Base-by-base conservation (phyloP, 2,329 filamentous ascomycete species). In the Orbilia ellipsospora region DNA sequence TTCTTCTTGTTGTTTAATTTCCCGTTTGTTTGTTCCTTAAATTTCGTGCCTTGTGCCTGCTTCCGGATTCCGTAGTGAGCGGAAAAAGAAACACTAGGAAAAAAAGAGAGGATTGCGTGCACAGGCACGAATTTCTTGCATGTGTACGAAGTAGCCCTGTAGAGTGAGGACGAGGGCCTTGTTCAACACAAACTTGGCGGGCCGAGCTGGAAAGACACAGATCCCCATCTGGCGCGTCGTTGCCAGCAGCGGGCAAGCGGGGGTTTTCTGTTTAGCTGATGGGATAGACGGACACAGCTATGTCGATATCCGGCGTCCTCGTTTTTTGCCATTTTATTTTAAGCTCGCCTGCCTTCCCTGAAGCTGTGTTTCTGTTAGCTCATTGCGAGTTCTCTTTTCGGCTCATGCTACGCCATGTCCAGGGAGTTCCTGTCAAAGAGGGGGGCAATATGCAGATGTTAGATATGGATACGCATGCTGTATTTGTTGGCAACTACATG, bases 391-490 rank as follows among this genome's bases (percentile, higher is more conserved):
- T 48, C 44, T 48, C 44, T 63, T 54, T 62, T 63, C 31, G 45
- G 26, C 26, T n/a, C 0, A 13, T 50, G 40, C 15, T 48, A 48
- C 16, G 15, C 15, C 44, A 48, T 48, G 26, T 31, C 15, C 10
- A 28, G 40, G 51, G 61, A 36, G 61, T 48, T 66, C 54, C 48
- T 51, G 57, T 61, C 48, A 18, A 23, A 65, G 62, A 40, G 59
- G 56, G 52, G 60, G 67, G 57, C 67, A 72, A 60, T 42, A 56
- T 73, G 62, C 62, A 66, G 26, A 44, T 42, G 44, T 42, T 40
- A 48, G 48, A 65, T 61, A 48, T 48, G 68, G 45, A 56, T 73
- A 66, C 55, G 56, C 69, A 67, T 56, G 57, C 69, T 62, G 48
- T 16, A 65, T 66, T 66, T 42, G 61, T 44, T 66, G 68, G 44